These are phyloP conservation scores for Melaleuca alternifolia DNA, from an alignment of 345 rosid species.

Conservation along the genomic window DNA sequence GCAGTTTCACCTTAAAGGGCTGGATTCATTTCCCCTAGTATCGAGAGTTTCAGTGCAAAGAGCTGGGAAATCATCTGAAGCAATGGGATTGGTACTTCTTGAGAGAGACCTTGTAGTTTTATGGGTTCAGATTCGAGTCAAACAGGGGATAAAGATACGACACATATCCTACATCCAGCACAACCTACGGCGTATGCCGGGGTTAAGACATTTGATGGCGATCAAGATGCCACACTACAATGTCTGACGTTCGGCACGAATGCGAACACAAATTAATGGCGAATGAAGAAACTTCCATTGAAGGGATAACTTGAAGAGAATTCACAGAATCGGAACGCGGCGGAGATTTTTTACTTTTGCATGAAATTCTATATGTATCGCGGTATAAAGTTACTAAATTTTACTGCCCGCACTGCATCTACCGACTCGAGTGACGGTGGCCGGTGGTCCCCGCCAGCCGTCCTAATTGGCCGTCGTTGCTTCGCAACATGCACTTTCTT, in stretches of 20 bases:
- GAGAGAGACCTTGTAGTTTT: background rate
- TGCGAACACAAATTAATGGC: background rate
- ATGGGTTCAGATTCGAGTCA: background rate
- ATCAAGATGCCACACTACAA: background rate
- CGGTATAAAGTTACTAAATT: background rate
- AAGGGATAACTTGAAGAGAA: background rate
- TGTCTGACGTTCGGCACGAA: background rate
- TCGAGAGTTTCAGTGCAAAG: background rate
- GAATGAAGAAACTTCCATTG: background rate
- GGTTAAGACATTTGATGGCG: background rate
- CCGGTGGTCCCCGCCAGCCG: background rate
- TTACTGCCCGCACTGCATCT: background rate
- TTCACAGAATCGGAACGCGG: background rate
- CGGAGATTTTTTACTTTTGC: background rate
- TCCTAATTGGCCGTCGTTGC: background rate
- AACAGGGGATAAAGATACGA: background rate
- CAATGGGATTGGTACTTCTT: background rate
- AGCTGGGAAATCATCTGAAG: background rate
- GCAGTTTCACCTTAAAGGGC: background rate
- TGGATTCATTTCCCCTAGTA: background rate
- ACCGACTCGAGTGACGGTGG: background rate
- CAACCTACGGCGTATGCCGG: background rate
- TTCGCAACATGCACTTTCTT: background rate
- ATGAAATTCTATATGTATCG: background rate
- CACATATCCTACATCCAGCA: background rate